Evolutionary conservation across 495 filamentous ascomycete genomes (phyloP), one percentile per base, ranked within the genome.

Genomic region (Podospora pseudoanserina): DNA sequence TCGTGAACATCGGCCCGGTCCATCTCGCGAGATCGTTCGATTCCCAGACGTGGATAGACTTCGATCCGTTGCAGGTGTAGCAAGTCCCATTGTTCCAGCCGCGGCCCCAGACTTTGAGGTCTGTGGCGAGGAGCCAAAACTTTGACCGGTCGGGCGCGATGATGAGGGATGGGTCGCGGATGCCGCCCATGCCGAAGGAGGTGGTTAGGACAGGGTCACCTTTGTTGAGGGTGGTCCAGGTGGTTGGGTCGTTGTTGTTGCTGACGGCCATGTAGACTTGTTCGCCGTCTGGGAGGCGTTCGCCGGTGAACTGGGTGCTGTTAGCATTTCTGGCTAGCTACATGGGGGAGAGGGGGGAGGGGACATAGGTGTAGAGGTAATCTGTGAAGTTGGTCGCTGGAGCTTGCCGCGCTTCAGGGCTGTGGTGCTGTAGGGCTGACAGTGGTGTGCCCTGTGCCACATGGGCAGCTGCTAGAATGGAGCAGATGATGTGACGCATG

Each of bases 161-260:
- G 27, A 65, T 65, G 49, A 65, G 16, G 1, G 64, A 65, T 32
- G 64, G 64, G 64, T 65, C 64, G 9, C 64, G 64, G 57, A 65
- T 65, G 16, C 64, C 64, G n/a, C 30, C 56, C 20, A 57, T 59
- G 30, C 64, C 64, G 30, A 65, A 15, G 26, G 26, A 28, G 54
- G 18, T 20, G 53, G 64, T 65, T 16, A 65, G 64, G 27, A 32
- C 20, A 3, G 64, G 64, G 20, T 60, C 39, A 16, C 53, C 53
- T 20, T 59, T 60, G 26, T 65, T 65, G 64, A 65, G 64, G 26
- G 64, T 39, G 6, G 64, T 65, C 64, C 64, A 65, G 30, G 58
- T 27, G 13, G 18, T 65, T 39, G 64, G 64, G 32, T 59, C 39
- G 57, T 65, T 65, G 64, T 65, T 34, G 64, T 65, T 65, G 64